Evolutionary conservation across 1,139 yeast genomes (phyloP).

Genomic region (Kodamaea anthophila): DNA sequence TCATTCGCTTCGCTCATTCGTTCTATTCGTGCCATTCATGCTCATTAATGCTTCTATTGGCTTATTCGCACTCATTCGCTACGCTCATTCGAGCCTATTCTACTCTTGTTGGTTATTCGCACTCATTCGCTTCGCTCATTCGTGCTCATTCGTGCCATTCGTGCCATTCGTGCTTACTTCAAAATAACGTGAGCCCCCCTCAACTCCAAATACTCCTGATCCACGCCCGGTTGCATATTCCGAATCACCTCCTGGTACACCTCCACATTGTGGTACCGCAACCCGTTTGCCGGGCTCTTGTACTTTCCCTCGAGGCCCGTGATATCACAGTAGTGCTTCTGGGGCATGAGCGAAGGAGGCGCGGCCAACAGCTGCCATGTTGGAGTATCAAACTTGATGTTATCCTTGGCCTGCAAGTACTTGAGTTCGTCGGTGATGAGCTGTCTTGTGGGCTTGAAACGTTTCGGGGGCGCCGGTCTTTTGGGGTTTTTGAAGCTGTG

Average conservation of each 20-base stretch:
- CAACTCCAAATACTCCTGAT: slow-evolving; percentile 84
- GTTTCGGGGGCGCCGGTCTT: slow-evolving; percentile 43
- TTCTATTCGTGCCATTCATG: no score
- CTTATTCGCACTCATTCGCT: no score
- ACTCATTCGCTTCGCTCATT: no score
- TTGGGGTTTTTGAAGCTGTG: slow-evolving; percentile 53
- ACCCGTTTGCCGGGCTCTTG: slow-evolving; percentile 67
- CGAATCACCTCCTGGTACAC: slow-evolving; percentile 72
- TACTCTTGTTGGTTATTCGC: no score
- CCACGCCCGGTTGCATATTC: slow-evolving; percentile 83
- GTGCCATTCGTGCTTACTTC: no score
- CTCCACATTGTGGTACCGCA: slow-evolving; percentile 79
- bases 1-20: no score
- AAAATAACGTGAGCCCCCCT: slow-evolving; percentile 86
- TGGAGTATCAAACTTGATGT: slow-evolving; percentile 41
- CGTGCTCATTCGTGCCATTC: no score
- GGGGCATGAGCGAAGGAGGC: slow-evolving; percentile 82
- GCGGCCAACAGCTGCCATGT: slow-evolving; percentile 67
- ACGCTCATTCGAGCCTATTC: background rate
- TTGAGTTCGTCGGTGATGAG: slow-evolving; percentile 72
- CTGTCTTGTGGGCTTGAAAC: slow-evolving; percentile 76
- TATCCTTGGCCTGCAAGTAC: slow-evolving; percentile 41
- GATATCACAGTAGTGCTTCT: slow-evolving; percentile 84
- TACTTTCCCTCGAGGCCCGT: slow-evolving; percentile 83
- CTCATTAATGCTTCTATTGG: no score